Evolutionary conservation across 2,329 filamentous ascomycete species (phyloP), one percentile per base, ranked within the genome.

Genomic region (Akanthomyces uredinophilus): DNA sequence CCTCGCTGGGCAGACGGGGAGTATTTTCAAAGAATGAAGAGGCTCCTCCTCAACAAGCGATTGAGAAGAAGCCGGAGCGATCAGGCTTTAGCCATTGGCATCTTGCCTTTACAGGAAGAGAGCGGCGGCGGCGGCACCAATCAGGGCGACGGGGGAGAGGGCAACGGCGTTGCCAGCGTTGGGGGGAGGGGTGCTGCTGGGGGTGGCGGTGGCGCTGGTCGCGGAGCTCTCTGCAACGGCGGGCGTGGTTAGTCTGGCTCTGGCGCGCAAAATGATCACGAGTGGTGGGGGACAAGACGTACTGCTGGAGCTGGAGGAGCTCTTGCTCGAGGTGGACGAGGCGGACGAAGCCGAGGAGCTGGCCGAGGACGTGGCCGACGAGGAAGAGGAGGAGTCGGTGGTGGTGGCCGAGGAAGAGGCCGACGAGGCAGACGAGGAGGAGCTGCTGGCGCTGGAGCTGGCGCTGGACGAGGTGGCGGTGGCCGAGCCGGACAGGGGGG

Each of bases 401-500:
- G 46, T 18, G 32, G 44, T 43, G 44, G 47, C 16, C 10, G 57
- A 35, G 24, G 29, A 41, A 2, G 46, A 49, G 32, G 47, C 16
- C 20, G 47, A 50, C 11, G 20, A 27, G 10, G 47, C 16, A 14
- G 47, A 24, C 10, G 47, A 50, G 24, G 46, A 51, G 4, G 13
- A n/a, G 35, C 35, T 18, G 49, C 49, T 44, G 2, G 57, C 46
- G 3, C 37, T 35, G 27, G 47, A 24, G 13, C 29, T 52, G 24
- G 54, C 43, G 32, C 46, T 35, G 47, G 37, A 2, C 5, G 58
- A 53, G 35, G 37, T 60, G 35, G 56, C 56, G 6, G 39, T 32
- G 49, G 58, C 49, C 37, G 46, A 43, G 22, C 56, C 56, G 54
- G 56, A 59, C 49, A 60, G 58, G n/a, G 58, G 58, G 5, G 58